These are phyloP conservation scores for Hippophae rhamnoides DNA, from an alignment of 306 rosid species.

Conservation along the genomic window DNA sequence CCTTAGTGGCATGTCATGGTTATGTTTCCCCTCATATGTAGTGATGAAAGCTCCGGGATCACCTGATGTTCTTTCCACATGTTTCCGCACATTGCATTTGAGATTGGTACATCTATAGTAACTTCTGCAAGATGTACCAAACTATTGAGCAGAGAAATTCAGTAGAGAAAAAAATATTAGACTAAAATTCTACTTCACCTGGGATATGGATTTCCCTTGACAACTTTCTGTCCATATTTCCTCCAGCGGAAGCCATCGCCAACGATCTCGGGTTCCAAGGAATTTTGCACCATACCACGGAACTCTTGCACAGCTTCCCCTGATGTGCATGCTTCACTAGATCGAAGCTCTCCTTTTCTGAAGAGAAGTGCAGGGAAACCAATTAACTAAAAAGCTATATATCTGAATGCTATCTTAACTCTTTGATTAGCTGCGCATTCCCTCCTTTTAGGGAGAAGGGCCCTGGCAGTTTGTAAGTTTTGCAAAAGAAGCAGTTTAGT, in stretches of 20 bases:
- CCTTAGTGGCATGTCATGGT: slow-evolving; percentile 71
- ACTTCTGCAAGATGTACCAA: slow-evolving; percentile 48
- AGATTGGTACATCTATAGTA: slow-evolving; percentile 79
- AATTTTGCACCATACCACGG: slow-evolving; percentile 47
- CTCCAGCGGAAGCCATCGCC: slow-evolving; percentile 95
- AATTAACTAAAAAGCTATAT: slow-evolving; percentile 1
- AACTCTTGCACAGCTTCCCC: slow-evolving; percentile 52
- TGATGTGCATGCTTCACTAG: slow-evolving; percentile 40
- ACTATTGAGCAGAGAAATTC: background rate
- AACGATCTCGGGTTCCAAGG: slow-evolving; percentile 44
- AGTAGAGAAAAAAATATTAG: background rate
- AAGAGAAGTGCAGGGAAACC: background rate
- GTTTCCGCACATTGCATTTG: slow-evolving; percentile 77
- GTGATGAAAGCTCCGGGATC: slow-evolving; percentile 83
- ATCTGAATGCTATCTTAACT: background rate
- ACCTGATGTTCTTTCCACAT: slow-evolving; percentile 83
- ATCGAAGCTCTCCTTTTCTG: slow-evolving; percentile 60
- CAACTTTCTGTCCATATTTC: slow-evolving; percentile 96
- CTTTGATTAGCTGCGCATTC: no score
- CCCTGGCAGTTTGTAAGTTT: no score
- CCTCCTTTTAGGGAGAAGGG: no score
- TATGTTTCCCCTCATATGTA: slow-evolving; percentile 92
- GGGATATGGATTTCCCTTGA: slow-evolving; percentile 84
- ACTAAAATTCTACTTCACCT: slow-evolving; percentile 28
- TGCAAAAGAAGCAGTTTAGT: no score